Evolutionary conservation across 164 flowering plant genomes (phyloP), one percentile per base, ranked within the genome.

Genomic region (Piper betle): DNA sequence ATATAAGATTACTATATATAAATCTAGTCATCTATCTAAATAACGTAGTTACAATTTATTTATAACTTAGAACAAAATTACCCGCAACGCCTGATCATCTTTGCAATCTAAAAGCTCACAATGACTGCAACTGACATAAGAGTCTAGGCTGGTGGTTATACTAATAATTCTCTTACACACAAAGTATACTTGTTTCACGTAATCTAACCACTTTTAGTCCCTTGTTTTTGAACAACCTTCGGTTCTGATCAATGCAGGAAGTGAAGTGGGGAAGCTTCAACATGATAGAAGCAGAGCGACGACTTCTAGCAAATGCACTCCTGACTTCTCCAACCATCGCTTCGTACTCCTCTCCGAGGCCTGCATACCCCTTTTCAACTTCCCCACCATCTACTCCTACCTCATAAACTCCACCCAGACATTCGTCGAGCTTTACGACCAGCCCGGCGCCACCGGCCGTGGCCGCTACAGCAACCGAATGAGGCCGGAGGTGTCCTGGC

Each of bases 301-400:
- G 93, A 33, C 76, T 88, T 8, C 62, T 88, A 57, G 93, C 93
- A 10, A 86, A 83, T 52, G 91, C 96, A 0, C 80, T 88, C 7
- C 83, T 86, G 96, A 88, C 66, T 16, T 78, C 59, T 78, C 91
- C 8, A 88, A 88, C 81, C 78, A 86, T 57, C 75, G 82, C 0
- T 88, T 88, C 38, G 80, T 86, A 57, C 93, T 88, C 20, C 80
- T 88, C 57, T 88, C 93, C 0, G 96, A 88, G 64, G 58, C 96
- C 6, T 88, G 96, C 83, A 83, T 86, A 57, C 96, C 93, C 16
- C 80, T 88, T 62, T 83, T 75, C 81, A 82, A 84, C 67, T 88
- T 88, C 82, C 54, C 83, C 65, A 80, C 84, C 8, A 43, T 82
- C 68, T 86, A 88, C 68, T 53, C 74, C 20, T 79, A 86, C 75